Evolutionary conservation across 805 yeast species (phyloP).

Genomic region (Metschnikowia continentalis): DNA sequence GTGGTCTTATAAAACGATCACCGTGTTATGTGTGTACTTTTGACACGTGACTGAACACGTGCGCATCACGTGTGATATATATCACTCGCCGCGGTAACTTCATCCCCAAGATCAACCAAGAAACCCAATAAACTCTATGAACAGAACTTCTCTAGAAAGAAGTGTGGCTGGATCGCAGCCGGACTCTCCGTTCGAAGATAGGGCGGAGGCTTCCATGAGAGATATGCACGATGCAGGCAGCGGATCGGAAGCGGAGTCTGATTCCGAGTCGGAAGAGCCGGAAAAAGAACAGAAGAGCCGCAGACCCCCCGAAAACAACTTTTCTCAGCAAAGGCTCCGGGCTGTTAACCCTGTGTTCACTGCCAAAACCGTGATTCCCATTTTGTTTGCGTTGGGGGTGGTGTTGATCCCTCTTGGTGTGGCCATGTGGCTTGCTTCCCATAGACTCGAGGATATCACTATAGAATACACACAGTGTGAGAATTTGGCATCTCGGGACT

Average conservation of each 20-base stretch:
- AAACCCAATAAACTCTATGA: not conserved
- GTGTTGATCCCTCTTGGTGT: slow-evolving; percentile 43
- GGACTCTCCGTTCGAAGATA: slow-evolving; percentile 16
- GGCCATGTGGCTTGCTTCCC: slow-evolving; percentile 45
- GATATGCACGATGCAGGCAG: slow-evolving; percentile 4
- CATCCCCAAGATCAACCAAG: too few relatives aligned
- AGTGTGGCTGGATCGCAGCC: not conserved
- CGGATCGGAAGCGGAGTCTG: slow-evolving; percentile 31
- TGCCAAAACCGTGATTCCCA: slow-evolving; percentile 39
- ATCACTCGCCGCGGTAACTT: too few relatives aligned
- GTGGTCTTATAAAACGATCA: too few relatives aligned
- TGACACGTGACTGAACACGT: too few relatives aligned
- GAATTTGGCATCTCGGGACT: slow-evolving; percentile 25
- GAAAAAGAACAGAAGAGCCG: slow-evolving; percentile 45
- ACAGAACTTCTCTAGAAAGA: not conserved
- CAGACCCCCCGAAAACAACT: slow-evolving; percentile 61
- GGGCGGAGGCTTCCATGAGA: slow-evolving; percentile 3
- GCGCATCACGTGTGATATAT: too few relatives aligned
- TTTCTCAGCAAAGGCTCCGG: slow-evolving; percentile 51
- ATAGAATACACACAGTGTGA: slow-evolving; percentile 43
- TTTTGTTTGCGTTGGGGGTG: slow-evolving; percentile 35
- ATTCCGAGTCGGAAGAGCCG: slow-evolving; percentile 32
- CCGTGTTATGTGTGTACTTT: too few relatives aligned
- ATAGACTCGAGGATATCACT: slow-evolving; percentile 34
- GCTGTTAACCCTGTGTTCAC: slow-evolving; percentile 48